A percentile compares a stretch with the other conserved stretches of the same genome.
Conservation (phyloP, 2,329 filamentous ascomycete genomes). For the Colletotrichum horii region DNA sequence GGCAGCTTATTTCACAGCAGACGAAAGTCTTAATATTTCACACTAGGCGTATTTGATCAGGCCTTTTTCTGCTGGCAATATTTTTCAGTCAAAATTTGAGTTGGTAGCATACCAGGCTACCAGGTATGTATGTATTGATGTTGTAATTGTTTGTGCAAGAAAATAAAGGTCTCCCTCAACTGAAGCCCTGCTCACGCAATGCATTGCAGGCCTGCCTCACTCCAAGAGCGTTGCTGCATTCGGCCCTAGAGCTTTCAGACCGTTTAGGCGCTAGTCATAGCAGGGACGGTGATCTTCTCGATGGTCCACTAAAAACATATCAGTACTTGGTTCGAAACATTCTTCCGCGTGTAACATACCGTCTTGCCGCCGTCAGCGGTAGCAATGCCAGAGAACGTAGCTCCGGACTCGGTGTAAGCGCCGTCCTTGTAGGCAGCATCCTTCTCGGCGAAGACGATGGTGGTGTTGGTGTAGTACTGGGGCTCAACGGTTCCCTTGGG, state of each 20-base stretch:
- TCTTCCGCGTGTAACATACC: neutral
- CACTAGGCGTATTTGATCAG: neutral
- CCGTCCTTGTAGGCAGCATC: neutral
- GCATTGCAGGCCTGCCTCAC: neutral
- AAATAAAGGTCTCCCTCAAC: neutral
- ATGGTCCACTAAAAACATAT: neutral
- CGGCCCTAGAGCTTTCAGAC: neutral
- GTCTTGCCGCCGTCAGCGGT: neutral
- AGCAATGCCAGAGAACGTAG: neutral
- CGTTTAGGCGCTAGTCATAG: neutral
- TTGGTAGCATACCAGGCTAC: neutral
- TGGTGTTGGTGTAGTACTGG: neutral
- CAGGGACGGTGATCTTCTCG: neutral
- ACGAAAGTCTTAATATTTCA: neutral
- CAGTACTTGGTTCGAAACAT: neutral
- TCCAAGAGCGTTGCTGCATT: neutral
- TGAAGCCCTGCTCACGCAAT: neutral
- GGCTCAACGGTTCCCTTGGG: neutral
- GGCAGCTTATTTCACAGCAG: neutral
- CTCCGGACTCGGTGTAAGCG: neutral
- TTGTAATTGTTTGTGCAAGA: neutral
- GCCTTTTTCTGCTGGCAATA: neutral
- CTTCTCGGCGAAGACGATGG: neutral
- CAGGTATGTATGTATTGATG: neutral
- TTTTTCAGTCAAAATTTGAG: accelerated